phyloP scores from a whole-genome alignment of 371 early-diverging fungal genomes.

The Actinomucor elegans region DNA sequence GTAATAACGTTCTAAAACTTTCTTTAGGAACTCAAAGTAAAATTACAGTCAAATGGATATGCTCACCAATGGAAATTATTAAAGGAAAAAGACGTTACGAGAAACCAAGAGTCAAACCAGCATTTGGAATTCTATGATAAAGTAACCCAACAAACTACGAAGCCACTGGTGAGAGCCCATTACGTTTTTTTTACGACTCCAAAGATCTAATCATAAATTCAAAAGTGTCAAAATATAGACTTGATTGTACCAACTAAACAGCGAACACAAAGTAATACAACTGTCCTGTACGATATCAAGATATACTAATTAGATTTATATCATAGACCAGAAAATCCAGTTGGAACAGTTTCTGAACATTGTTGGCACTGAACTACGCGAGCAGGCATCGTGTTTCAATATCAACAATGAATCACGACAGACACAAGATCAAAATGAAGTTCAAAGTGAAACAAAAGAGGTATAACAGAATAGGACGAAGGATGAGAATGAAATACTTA shows the following conservation, averaged over 20 bases:
- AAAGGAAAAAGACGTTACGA: slow-evolving; percentile 18
- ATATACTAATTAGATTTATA: too few relatives aligned
- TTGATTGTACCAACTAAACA: slow-evolving; percentile 29
- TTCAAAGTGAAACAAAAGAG: background rate
- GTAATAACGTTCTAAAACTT: too few relatives aligned
- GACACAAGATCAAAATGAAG: background rate
- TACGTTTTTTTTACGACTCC: too few relatives aligned
- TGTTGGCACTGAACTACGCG: slow-evolving; percentile 13
- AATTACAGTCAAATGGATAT: slow-evolving; percentile 20
- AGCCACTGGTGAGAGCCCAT: slow-evolving; percentile 22
- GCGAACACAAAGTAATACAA: slow-evolving; percentile 22
- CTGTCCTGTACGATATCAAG: too few relatives aligned
- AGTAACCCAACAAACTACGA: slow-evolving; percentile 16
- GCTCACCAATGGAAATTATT: slow-evolving; percentile 26
- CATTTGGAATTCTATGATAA: slow-evolving; percentile 12
- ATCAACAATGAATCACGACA: background rate
- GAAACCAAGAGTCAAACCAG: background rate
- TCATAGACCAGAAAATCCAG: slow-evolving; percentile 19
- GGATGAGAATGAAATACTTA: background rate
- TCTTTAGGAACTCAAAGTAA: slow-evolving; percentile 17
- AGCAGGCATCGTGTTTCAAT: slow-evolving; percentile 5
- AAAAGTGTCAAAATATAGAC: slow-evolving; percentile 44
- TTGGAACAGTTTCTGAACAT: slow-evolving; percentile 26
- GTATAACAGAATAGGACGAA: background rate
- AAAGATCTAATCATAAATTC: too few relatives aligned